Base-by-base conservation (phyloP, 306 rosid genomes). In the Canavalia ensiformis region DNA sequence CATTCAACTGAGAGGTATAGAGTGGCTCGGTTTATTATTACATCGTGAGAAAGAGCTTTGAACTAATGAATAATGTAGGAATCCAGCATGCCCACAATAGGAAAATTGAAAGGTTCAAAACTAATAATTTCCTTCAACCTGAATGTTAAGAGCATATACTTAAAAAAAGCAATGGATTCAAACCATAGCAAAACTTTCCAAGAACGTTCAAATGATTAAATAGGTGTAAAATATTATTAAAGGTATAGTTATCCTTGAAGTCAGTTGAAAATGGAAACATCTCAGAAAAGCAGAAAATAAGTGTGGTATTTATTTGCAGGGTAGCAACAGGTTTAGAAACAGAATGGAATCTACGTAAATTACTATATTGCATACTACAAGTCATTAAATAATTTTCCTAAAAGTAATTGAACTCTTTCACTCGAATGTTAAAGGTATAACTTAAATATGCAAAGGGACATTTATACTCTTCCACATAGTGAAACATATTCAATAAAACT, bases 401-500 rank as follows among this genome's bases (percentile, higher is more conserved):
- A 54, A 73, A 37, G n/a, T 1, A 29, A 57, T 5, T 6, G 39
- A 10, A 74, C 42, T 54, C 18, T 25, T 58, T 58, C 52, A 47
- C 63, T 69, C 34, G 37, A 29, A 70, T 30, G 25, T 18, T 18
- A 18, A 18, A 18, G 25, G 25, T 18, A 18, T 18, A 18, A 8
- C 31, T 58, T 79, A 59, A 75, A 59, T 13, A 59, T 59, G 57
- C n/a, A 68, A 54, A 59, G 13, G 25, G 25, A 18, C 25, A 18
- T 18, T 18, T 18, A 18, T 18, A 18, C 25, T 18, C 13, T 10
- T 62, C 1, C 63, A 76, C 29, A 63, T 39, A 29, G 68, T 67
- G 49, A 55, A 78, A 55, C 57, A 55, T 28, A 7, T 8, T 10
- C 55, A 29, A 33, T 18, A 56, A 77, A n/a, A 66, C 18, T 25